Evolutionary conservation across 371 early-diverging fungal genomes (phyloP), one percentile per base, ranked within the genome.

Genomic region (Coemansia linderi): DNA sequence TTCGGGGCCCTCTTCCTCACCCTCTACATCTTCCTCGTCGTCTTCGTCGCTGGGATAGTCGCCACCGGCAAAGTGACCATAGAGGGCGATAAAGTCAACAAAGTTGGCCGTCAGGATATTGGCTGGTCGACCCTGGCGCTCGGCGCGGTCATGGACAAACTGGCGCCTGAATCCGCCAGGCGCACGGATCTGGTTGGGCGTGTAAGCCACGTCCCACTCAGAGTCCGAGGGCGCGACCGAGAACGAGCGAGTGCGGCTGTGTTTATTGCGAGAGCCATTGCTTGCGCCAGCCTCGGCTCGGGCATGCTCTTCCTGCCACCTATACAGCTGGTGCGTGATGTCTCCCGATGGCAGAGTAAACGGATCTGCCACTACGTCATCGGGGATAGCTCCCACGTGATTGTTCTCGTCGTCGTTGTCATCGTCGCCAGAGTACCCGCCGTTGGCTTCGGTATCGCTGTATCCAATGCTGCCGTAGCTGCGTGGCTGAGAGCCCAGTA

Each of bases 51-150:
- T 92, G 46, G 93, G 93, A 59, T 90, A 83, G 68, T 93, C 92
- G 72, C 94, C 96, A 38, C 97, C 98, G 4, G 95, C 98, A 85
- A 95, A 97, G 77, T 93, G 94, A 31, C 96, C 95, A 72, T 92
- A 96, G 62, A 97, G 83, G 41, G 90, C 93, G 64, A 97, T 84
- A 69, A 95, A 96, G 77, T 97, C 97, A 40, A 96, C 90, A 86
- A 95, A 97, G 80, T 90, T 93, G 40, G 87, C 83, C 7, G 96
- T 94, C 48, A 95, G 84, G 58, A 92, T 84, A 74, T 88, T 88
- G 61, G 90, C 86, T 19, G 85, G 86, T 10, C 89, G 87, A 19
- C 93, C 92, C 71, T 88, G 84, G 57, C 80, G 82, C 39, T 84
- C 83, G 24, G 95, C 95, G 62, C 88, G 85, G 65, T 86, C 86